Evolutionary conservation across 2,329 filamentous ascomycete species (phyloP), one percentile per base, ranked within the genome.

Genomic region (Pezicula neosporulosa): DNA sequence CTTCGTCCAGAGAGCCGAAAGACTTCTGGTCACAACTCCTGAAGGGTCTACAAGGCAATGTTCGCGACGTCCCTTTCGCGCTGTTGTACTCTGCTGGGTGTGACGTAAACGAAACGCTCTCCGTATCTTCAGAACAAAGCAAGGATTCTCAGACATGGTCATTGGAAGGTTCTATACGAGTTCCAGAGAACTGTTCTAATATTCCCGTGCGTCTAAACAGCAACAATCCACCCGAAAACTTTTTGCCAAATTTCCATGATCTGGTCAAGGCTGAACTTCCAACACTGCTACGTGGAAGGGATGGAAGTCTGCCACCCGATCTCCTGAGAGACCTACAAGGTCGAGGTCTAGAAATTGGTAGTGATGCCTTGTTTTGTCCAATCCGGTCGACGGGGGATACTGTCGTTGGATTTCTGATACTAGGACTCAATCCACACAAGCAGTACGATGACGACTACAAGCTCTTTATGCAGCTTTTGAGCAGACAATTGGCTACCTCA

Each of bases 401-500:
- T 12, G 81, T 81, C 0, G 76, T 88, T 53, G 87, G 85, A 0
- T 81, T 89, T 55, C 70, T 90, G 8, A 75, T 90, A 16, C 72
- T 90, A 37, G 87, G 85, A 1, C 72, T 89, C 10, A 90, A 90
- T 60, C 85, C 87, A 6, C 73, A 85, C 43, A 74, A 85, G 41
- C 85, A 85, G 0, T 89, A 87, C 55, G 87, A 90, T 60, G 83
- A 86, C 53, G 85, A 89, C 55, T 90, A 90, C 60, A 78, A 77
- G 39, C 76, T 88, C 8, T 89, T 87, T 58, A 76, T 89, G 27
- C 82, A 74, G 12, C 66, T 80, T 7, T 62, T 79, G 35, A 71
- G 66, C 42, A 74, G 77, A 53, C 88, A 74, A 62, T 68, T 89
- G 6, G 82, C 82, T 0, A 87, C 83, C 1, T 85, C 83, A 0